Base-by-base conservation (phyloP, 1,284 basidiomycete species). In the Paramarasmius palmivorus region DNA sequence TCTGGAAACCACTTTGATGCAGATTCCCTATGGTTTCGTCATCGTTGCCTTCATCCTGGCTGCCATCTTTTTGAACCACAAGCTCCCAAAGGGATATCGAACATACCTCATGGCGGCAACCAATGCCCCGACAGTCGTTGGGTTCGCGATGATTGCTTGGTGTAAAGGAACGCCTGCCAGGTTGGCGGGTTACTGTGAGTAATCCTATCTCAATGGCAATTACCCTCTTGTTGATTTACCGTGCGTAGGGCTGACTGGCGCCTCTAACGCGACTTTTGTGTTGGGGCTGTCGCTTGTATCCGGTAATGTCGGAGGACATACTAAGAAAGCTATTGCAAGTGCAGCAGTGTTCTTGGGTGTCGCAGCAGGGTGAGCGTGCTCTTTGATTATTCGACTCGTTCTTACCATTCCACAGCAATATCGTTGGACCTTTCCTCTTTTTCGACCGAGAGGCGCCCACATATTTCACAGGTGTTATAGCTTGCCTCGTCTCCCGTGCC, bases 261-360 rank as follows among this genome's bases (percentile, higher is more conserved):
- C 73, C 6, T 74, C 73, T 48, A 74, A 77, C 56, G 65, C 73
- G 2, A 70, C 70, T 0, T 78, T 78, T 56, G 75, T 78, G 4
- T 58, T 79, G 22, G 72, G 70, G 3, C 65, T 79, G 12, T 75
- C 73, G 2, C 65, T 78, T 34, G 68, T 79, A 42, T 74, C 74
- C 6, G 72, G 72, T 10, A 80, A 80, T 61, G 70, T 73, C 1
- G 74, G 69, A 29, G 76, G 76, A 15, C 70, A 73, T 58, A 71
- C 72, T 17, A 78, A 78, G 66, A 74, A 73, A 60, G 70, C 72
- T 5, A 60, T 66, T 32, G 61, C 60, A 4, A 60, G 58, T 32
- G 64, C 63, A 2, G 59, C 63, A 4, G 59, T 66, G 2, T 66
- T 63, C 56, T 47, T 65, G 51, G 64, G 64, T 20, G 59, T 65